These are phyloP conservation scores for Apophysomyces trapeziformis DNA, from an alignment of 371 early-diverging fungal species.

Conservation along the genomic window DNA sequence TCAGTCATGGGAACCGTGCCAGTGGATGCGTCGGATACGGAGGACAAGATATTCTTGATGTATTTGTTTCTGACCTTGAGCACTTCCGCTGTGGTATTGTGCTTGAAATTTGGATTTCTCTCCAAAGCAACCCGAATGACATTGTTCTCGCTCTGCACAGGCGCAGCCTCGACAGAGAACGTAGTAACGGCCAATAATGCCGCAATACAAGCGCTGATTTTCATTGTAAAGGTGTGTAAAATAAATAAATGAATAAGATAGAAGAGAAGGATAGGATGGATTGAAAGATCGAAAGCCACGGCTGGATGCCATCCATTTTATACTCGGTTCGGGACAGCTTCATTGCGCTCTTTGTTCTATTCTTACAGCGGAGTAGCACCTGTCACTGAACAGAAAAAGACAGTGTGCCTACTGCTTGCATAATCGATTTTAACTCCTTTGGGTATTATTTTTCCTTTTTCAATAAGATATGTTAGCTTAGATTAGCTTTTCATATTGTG, in stretches of 20 bases:
- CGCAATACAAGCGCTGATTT: background rate
- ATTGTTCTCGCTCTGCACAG: constrained; percentile 2
- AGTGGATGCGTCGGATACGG: background rate
- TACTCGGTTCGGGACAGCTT: too few relatives aligned
- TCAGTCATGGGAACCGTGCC: constrained; percentile 27
- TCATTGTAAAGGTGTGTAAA: background rate
- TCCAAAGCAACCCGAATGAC: constrained; percentile 17
- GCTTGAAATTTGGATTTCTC: constrained; percentile 19
- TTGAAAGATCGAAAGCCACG: too few relatives aligned
- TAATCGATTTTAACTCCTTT: too few relatives aligned
- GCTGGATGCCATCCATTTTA: too few relatives aligned
- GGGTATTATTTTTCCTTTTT: too few relatives aligned
- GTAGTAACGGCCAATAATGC: constrained; percentile 11
- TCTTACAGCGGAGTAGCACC: too few relatives aligned
- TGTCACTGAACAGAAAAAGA: too few relatives aligned
- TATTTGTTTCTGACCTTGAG: constrained; percentile 26
- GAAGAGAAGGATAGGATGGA: background rate
- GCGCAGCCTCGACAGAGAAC: constrained; percentile 6
- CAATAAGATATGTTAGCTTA: too few relatives aligned
- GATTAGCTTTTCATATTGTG: too few relatives aligned
- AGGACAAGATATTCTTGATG: constrained; percentile 4
- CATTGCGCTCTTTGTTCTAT: too few relatives aligned
- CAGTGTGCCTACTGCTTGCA: too few relatives aligned
- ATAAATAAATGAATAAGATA: background rate
- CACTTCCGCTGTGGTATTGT: constrained; percentile 20